A percentile compares a stretch with the other conserved stretches of the same genome.
phyloP scores from a whole-genome alignment of 2,329 filamentous ascomycete species.

The Diaporthe velutina region DNA sequence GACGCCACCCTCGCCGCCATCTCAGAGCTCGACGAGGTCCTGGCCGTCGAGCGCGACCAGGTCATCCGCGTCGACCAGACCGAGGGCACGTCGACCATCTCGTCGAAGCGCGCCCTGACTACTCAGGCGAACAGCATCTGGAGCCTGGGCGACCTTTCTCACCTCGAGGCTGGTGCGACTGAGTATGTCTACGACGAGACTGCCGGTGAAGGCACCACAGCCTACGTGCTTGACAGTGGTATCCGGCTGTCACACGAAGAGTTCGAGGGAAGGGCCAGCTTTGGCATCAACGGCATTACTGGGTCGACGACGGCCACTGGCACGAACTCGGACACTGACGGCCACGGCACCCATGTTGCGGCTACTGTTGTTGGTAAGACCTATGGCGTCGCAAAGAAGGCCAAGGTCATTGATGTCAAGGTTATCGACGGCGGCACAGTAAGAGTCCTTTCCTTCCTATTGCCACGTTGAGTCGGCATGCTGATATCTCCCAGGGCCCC shows the following conservation, averaged over 20 bases:
- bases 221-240: constrained; percentile 61
- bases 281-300: constrained; percentile 46
- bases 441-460: not conserved
- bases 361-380: constrained; percentile 47
- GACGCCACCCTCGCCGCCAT: constrained; percentile 17
- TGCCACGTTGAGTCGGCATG: not conserved
- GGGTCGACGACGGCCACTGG: constrained; percentile 4
- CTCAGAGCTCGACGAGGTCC: constrained; percentile 3
- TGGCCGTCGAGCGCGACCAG: constrained; percentile 6
- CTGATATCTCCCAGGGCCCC: not conserved
- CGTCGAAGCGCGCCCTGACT: not conserved
- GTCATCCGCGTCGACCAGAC: constrained; percentile 8
- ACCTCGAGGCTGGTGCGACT: constrained; percentile 35
- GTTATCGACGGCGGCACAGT: constrained; percentile 42
- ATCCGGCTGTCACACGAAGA: constrained; percentile 53
- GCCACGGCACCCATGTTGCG: constrained; percentile 51
- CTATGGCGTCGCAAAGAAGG: constrained; percentile 49
- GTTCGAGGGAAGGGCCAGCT: constrained; percentile 47
- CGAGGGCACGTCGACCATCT: not conserved
- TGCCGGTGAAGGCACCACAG: constrained; percentile 47
- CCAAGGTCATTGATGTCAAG: constrained; percentile 50
- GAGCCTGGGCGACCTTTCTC: constrained; percentile 47
- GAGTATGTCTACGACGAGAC: constrained; percentile 44
- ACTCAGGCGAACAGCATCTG: constrained; percentile 42
- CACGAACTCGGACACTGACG: constrained; percentile 44